phyloP scores from a whole-genome alignment of 371 early-diverging fungal species.

The Mortierella sp. region DNA sequence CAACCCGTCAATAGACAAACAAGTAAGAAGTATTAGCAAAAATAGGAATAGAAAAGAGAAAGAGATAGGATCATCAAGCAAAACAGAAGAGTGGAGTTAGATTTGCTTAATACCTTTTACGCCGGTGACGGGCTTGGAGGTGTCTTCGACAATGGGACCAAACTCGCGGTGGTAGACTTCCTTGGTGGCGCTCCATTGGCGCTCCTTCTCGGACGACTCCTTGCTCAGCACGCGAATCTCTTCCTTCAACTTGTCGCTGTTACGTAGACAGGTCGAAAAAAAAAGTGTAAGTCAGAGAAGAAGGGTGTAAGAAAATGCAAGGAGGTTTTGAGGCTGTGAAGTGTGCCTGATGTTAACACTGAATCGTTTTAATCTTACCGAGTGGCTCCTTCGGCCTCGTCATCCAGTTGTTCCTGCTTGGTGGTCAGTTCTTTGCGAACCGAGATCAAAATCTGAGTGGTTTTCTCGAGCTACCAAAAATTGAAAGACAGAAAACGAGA shows the following conservation, averaged over 20 bases:
- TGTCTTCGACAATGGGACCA: slow-evolving; percentile 36
- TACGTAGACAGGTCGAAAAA: not conserved
- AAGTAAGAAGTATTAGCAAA: not conserved
- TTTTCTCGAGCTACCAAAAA: slow-evolving; percentile 28
- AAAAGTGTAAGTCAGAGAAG: not conserved
- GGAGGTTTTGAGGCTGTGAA: too few relatives aligned
- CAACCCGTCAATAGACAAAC: not conserved
- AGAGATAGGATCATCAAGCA: not conserved
- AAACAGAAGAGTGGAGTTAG: not conserved
- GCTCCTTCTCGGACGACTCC: slow-evolving; percentile 24
- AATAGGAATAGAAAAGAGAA: not conserved
- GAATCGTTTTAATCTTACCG: too few relatives aligned
- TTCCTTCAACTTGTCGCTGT: slow-evolving; percentile 18
- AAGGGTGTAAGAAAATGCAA: not conserved
- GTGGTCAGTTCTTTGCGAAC: slow-evolving; percentile 17
- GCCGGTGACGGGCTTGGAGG: slow-evolving; percentile 16
- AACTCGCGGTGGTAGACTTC: slow-evolving; percentile 51
- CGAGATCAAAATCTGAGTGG: slow-evolving; percentile 26
- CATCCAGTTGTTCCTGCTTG: slow-evolving; percentile 22
- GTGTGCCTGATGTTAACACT: too few relatives aligned
- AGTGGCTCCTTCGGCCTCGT: slow-evolving; percentile 10
- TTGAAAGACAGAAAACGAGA: not conserved
- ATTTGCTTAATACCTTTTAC: slow-evolving; percentile 18
- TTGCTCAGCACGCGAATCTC: slow-evolving; percentile 28
- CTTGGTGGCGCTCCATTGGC: slow-evolving; percentile 51